Base-by-base conservation (phyloP, 2,329 filamentous ascomycete species). In the Colletotrichum kahawae region DNA sequence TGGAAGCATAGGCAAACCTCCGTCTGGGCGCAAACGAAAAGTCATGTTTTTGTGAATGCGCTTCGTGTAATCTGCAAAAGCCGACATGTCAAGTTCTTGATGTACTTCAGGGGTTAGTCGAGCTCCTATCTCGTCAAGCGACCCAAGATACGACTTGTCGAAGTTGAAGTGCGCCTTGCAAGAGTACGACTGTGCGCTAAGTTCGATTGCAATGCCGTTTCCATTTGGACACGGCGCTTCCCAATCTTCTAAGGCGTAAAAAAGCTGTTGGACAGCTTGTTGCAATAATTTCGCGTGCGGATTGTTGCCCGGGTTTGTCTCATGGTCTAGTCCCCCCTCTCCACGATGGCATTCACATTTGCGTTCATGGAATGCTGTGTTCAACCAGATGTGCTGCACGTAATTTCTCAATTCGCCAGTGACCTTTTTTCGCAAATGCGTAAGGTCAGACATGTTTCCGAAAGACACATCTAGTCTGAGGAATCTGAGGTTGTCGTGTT, bases 401-500 rank as follows among this genome's bases (percentile, higher is more conserved):
- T 51, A 51, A 13, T 21, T 21, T 51, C 43, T 51, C 43, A 51
- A 51, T 18, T 51, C 43, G 3, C 6, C 43, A 2, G 43, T 51
- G 1, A 51, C 10, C 43, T 51, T 51, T 12, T 10, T 4, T 3
- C 0, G 3, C 2, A 48, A 48, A 48, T 10, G 1, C 9, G 3
- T 6, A 48, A 48, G 43, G 5, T 48, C 43, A 4, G n/a, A 48
- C 43, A 6, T 2, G 18, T 21, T 5, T n/a, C 0, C 3, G n/a
- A 10, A 4, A 48, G 5, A 51, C 43, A 51, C 43, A 1, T 51
- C 43, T 51, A 51, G 43, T 51, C 43, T 51, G n/a, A 48, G 43
- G 2, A 51, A 51, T 21, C 3, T 7, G 3, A 51, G 43, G 5
- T 48, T 48, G 38, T n/a, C 43, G n/a, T n/a, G n/a, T 51, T 51